Evolutionary conservation across 1,139 yeast species (phyloP).

Genomic region (Geotrichum europaeum): DNA sequence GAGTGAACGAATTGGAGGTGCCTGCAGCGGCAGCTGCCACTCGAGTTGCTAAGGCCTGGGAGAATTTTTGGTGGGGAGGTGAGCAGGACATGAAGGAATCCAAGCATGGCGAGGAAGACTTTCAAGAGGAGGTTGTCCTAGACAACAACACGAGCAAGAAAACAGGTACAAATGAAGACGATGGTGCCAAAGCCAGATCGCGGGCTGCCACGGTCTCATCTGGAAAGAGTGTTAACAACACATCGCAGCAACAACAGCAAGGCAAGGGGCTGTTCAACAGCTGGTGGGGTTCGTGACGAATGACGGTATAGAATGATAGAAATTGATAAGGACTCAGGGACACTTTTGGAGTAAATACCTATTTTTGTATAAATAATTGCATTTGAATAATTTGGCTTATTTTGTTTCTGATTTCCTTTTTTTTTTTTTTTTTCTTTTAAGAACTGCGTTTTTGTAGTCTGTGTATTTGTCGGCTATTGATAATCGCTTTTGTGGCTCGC

Average conservation of each 20-base stretch:
- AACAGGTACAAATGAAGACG: background rate
- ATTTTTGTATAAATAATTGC: background rate
- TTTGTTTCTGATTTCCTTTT: background rate
- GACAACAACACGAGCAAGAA: background rate
- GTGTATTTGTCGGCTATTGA: background rate
- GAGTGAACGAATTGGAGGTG: conserved; percentile 5
- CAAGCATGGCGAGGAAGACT: background rate
- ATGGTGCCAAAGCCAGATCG: background rate
- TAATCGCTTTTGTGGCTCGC: background rate
- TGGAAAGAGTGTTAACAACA: background rate
- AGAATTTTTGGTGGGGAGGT: conserved; percentile 13
- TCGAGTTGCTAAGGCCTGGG: conserved; percentile 13
- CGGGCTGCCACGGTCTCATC: background rate
- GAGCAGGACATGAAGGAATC: background rate
- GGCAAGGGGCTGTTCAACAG: background rate
- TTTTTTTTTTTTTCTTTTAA: background rate
- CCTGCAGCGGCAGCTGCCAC: conserved; percentile 11
- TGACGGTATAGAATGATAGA: background rate
- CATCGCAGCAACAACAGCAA: background rate
- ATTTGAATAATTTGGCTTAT: background rate
- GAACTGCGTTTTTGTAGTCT: background rate
- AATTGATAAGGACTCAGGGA: background rate
- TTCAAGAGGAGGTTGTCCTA: background rate
- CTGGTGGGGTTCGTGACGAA: background rate
- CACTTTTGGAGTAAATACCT: background rate